A percentile compares a stretch with the other conserved stretches of the same genome.
phyloP scores from a whole-genome alignment of 2,329 filamentous ascomycete genomes.

The Zymoseptoria brevis region DNA sequence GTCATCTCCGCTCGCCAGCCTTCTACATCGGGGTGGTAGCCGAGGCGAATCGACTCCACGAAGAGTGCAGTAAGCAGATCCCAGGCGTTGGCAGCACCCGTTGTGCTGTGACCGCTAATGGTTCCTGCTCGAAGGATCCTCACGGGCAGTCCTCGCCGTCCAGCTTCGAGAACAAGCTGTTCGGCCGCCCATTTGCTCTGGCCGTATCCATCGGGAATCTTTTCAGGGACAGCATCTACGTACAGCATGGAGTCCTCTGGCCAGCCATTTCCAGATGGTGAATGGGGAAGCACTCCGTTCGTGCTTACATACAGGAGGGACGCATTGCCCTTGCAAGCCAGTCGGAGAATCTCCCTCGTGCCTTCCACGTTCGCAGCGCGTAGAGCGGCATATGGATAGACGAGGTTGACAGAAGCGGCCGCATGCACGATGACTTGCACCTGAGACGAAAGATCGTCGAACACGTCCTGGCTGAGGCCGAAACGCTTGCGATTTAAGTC shows the following conservation, averaged over 20 bases:
- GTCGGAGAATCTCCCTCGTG: slow-evolving; percentile 64
- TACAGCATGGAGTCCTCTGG: slow-evolving; percentile 59
- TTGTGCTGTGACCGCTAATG: slow-evolving; percentile 67
- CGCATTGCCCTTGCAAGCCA: slow-evolving; percentile 59
- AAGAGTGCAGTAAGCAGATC: slow-evolving; percentile 69
- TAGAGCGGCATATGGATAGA: slow-evolving; percentile 72
- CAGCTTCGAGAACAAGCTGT: slow-evolving; percentile 63
- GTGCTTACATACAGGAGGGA: slow-evolving; percentile 74
- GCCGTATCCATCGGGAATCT: slow-evolving; percentile 65
- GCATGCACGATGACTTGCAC: slow-evolving; percentile 70
- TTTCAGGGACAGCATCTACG: slow-evolving; percentile 60
- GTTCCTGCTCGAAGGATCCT: slow-evolving; percentile 67
- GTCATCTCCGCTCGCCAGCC: slow-evolving; percentile 79
- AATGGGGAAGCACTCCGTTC: slow-evolving; percentile 69
- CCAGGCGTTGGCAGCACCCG: slow-evolving; percentile 69
- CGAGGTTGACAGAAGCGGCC: slow-evolving; percentile 69
- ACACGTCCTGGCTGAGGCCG: slow-evolving; percentile 58
- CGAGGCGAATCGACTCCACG: slow-evolving; percentile 68
- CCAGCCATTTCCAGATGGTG: slow-evolving; percentile 56
- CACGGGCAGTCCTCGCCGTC: slow-evolving; percentile 59
- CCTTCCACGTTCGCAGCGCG: slow-evolving; percentile 69
- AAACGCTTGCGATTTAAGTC: slow-evolving; percentile 63
- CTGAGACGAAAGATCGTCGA: slow-evolving; percentile 55
- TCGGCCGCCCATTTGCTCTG: slow-evolving; percentile 79
- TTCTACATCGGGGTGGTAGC: slow-evolving; percentile 60